A percentile compares a stretch with the other conserved stretches of the same genome.
phyloP scores from a whole-genome alignment of 176 grass and related monocot species.

The Tuctoria greenei region DNA sequence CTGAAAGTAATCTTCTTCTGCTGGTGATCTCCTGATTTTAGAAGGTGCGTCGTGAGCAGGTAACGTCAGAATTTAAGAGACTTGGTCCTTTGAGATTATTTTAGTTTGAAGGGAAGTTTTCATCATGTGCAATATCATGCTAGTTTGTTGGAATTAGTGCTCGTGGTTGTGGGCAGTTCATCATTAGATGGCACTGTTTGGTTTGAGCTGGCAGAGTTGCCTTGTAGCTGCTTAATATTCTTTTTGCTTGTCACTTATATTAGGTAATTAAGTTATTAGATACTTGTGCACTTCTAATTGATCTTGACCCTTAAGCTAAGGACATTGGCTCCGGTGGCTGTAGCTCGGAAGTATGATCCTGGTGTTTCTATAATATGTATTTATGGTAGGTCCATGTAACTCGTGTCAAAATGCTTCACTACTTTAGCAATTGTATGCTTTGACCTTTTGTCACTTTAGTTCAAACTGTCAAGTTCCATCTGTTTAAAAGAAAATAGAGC shows the following conservation, averaged over 20 bases:
- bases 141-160: constrained; percentile 22
- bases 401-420: neutral
- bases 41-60: neutral
- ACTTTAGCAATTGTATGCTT: constrained; percentile 4
- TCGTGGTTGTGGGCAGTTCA: constrained; percentile 18
- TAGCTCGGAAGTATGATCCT: neutral
- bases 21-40: constrained; percentile 21
- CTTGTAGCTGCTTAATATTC: constrained; percentile 30
- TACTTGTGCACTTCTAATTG: neutral
- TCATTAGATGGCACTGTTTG: constrained; percentile 30
- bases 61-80: constrained; percentile 19
- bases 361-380: constrained; percentile 13
- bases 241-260: constrained; percentile 17
- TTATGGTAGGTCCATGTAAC: constrained; percentile 30
- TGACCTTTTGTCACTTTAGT: neutral
- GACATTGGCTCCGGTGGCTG: neutral
- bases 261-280: neutral
- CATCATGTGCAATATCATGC: constrained; percentile 25
- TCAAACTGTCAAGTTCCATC: neutral
- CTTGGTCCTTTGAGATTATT: constrained; percentile 34
- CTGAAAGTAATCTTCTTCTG: constrained; percentile 9
- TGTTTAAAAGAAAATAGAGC: neutral
- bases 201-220: constrained; percentile 35
- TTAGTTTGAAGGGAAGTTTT: constrained; percentile 35
- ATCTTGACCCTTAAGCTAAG: constrained; percentile 16